These are phyloP conservation scores for Eurotiales sp. DNA, from an alignment of 2,329 filamentous ascomycete genomes.

Conservation along the genomic window DNA sequence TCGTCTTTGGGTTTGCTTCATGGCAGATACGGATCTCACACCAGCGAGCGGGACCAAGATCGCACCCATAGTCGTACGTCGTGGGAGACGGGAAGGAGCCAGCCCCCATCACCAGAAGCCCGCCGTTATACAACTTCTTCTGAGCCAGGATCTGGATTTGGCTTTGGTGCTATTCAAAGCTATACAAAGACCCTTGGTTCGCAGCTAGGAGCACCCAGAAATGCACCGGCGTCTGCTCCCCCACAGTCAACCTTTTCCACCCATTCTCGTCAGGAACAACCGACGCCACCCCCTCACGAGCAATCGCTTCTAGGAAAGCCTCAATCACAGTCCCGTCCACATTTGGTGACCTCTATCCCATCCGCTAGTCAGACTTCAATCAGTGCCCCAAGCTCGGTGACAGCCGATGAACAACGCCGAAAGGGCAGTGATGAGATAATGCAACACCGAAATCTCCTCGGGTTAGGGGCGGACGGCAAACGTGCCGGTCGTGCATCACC, in stretches of 20 bases:
- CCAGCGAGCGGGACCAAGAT: slow-evolving; percentile 31
- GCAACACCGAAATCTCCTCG: slow-evolving; percentile 66
- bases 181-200: slow-evolving; percentile 41
- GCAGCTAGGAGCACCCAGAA: slow-evolving; percentile 32
- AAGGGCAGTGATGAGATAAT: slow-evolving; percentile 54
- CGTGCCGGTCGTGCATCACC: slow-evolving; percentile 81
- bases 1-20: slow-evolving; percentile 19
- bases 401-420: slow-evolving; percentile 37
- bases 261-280: slow-evolving; percentile 32
- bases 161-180: slow-evolving; percentile 39
- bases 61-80: slow-evolving; percentile 25
- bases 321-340: slow-evolving; percentile 30
- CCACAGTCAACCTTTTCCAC: slow-evolving; percentile 22
- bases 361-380: slow-evolving; percentile 25
- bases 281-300: slow-evolving; percentile 31
- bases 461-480: slow-evolving; percentile 68
- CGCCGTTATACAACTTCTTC: slow-evolving; percentile 30
- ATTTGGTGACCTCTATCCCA: slow-evolving; percentile 33
- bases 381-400: slow-evolving; percentile 22
- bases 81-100: slow-evolving; percentile 37
- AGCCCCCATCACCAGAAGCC: slow-evolving; percentile 36
- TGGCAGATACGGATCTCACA: slow-evolving; percentile 29
- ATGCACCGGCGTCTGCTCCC: slow-evolving; percentile 17
- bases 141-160: slow-evolving; percentile 31
- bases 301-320: slow-evolving; percentile 29